These are phyloP conservation scores for Candida tallmaniae DNA, from an alignment of 805 yeast species.

Conservation along the genomic window DNA sequence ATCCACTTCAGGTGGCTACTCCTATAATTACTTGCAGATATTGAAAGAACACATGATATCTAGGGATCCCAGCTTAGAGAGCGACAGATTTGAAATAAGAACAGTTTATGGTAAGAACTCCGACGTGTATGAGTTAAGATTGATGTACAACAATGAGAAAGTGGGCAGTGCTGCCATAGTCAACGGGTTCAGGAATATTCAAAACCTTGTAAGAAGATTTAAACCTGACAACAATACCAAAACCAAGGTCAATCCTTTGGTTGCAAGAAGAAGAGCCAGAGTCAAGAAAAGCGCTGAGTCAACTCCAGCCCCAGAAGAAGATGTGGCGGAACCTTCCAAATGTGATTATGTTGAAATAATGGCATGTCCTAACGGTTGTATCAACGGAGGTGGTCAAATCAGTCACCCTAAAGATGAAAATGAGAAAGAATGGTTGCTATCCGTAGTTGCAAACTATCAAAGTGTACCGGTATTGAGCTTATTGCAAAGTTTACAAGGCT, in stretches of 20 bases:
- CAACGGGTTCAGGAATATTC: conserved; percentile 92
- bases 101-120: conserved; percentile 63
- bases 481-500: conserved; percentile 4
- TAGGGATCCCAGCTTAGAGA: conserved; percentile 14
- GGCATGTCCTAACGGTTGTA: conserved; percentile 99
- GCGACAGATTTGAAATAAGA: conserved; percentile 24
- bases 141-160: conserved; percentile 36
- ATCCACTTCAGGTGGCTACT: conserved; percentile 86
- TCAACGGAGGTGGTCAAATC: conserved; percentile 94
- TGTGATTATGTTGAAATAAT: conserved; percentile 88
- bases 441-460: conserved; percentile 31
- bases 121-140: conserved; percentile 67
- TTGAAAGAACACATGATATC: conserved; percentile 23
- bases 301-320: conserved; percentile 11
- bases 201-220: conserved; percentile 82
- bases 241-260: conserved; percentile 31
- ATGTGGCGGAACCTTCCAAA: conserved; percentile 53
- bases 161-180: conserved; percentile 59
- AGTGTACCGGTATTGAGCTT: conserved; percentile 21
- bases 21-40: conserved; percentile 57
- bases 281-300: conserved; percentile 8
- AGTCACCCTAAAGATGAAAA: conserved; percentile 37
- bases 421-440: conserved; percentile 43
- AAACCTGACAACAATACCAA: conserved; percentile 30
- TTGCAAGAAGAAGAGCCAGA: conserved; percentile 43